Conservation (phyloP, 2,329 filamentous ascomycete genomes). For the Microdochium trichocladiopsis region DNA sequence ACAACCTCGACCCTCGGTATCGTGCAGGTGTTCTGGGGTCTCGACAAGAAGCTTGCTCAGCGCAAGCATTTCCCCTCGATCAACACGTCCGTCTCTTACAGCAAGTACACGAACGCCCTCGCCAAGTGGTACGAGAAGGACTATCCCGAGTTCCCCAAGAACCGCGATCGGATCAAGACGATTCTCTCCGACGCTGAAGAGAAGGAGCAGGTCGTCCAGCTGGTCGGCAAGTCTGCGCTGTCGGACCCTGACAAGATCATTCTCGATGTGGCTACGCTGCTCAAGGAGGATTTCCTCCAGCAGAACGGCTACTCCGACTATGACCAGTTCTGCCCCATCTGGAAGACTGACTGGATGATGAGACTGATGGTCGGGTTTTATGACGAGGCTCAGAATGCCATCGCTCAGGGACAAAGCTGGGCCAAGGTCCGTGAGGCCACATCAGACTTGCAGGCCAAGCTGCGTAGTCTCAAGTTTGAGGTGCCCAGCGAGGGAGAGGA, state of each 20-base stretch:
- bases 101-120: slow-evolving; percentile 84
- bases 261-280: slow-evolving; percentile 78
- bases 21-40: slow-evolving; percentile 98
- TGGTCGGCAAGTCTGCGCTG: slow-evolving; percentile 94
- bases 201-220: slow-evolving; percentile 95
- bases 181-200: slow-evolving; percentile 93
- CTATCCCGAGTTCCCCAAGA: slow-evolving; percentile 85
- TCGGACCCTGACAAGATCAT: slow-evolving; percentile 98
- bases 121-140: slow-evolving; percentile 94
- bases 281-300: slow-evolving; percentile 99
- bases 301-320: slow-evolving; percentile 99
- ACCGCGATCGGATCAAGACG: slow-evolving; percentile 90
- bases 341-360: slow-evolving; percentile 99
- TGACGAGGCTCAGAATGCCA: slow-evolving; percentile 93
- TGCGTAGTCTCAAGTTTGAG: slow-evolving; percentile 96
- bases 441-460: slow-evolving; percentile 72
- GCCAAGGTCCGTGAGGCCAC: slow-evolving; percentile 88
- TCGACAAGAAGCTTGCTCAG: slow-evolving; percentile 99
- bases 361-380: slow-evolving; percentile 98
- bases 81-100: slow-evolving; percentile 92
- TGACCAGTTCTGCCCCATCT: slow-evolving; percentile 97
- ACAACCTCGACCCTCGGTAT: slow-evolving; percentile 91
- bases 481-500: slow-evolving; percentile 80
- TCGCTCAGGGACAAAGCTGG: slow-evolving; percentile 88
- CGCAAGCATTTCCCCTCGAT: slow-evolving; percentile 99